phyloP scores from a whole-genome alignment of 164 flowering plant species.

The Sedum album region DNA sequence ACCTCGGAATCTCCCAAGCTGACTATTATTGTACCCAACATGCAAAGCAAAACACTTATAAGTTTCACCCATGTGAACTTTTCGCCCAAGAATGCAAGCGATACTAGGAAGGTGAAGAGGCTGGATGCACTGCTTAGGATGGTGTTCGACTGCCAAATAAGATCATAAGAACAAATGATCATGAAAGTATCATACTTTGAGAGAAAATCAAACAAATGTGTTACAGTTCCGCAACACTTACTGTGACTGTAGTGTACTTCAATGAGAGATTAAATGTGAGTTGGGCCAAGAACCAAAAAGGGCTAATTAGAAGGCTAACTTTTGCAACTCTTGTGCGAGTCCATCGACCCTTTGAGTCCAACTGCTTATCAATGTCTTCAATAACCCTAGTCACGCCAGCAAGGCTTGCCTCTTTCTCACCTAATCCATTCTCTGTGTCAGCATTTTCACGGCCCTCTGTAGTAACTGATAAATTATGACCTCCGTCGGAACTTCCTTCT shows the following conservation, averaged over 20 bases:
- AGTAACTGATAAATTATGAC: slow-evolving; percentile 14
- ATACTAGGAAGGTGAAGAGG: slow-evolving; percentile 80
- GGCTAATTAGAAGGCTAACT: slow-evolving; percentile 74
- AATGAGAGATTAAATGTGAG: slow-evolving; percentile 83
- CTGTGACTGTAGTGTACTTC: slow-evolving; percentile 93
- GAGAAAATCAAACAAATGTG: no score
- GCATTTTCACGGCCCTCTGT: background rate
- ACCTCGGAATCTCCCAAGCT: slow-evolving; percentile 63
- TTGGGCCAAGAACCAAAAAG: slow-evolving; percentile 91
- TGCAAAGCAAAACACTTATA: slow-evolving; percentile 82
- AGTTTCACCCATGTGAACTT: slow-evolving; percentile 89
- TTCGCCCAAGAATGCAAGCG: slow-evolving; percentile 77
- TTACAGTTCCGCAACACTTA: slow-evolving; percentile 23
- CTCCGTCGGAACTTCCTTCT: slow-evolving; percentile 16
- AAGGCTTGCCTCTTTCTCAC: background rate
- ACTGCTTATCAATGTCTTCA: slow-evolving; percentile 19
- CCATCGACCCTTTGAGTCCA: slow-evolving; percentile 90
- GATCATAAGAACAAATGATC: background rate
- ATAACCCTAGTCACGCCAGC: background rate
- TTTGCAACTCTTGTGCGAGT: slow-evolving; percentile 69
- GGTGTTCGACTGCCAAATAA: slow-evolving; percentile 68
- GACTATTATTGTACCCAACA: slow-evolving; percentile 89
- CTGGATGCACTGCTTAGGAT: slow-evolving; percentile 88
- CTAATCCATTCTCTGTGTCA: background rate
- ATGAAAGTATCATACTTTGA: no score